A percentile compares a stretch with the other conserved stretches of the same genome.
phyloP scores from a whole-genome alignment of 1,284 basidiomycete genomes.

The Tetrapyrgos nigripes region DNA sequence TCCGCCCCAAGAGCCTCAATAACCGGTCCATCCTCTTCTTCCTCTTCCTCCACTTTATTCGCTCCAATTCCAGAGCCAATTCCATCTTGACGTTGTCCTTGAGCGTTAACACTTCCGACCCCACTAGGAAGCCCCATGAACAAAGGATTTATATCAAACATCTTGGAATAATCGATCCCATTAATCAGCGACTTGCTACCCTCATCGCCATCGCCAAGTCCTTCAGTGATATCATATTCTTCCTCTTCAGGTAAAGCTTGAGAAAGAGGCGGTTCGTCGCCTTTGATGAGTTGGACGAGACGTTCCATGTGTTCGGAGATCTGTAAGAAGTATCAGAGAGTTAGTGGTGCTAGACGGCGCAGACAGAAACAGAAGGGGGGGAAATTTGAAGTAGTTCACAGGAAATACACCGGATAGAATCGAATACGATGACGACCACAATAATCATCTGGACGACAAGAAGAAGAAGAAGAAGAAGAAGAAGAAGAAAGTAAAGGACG shows the following conservation, averaged over 20 bases:
- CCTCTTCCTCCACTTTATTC: conserved; percentile 23
- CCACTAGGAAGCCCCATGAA: not conserved
- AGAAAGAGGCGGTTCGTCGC: conserved; percentile 58
- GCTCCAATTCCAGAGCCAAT: conserved; percentile 22
- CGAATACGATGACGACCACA: too few relatives aligned
- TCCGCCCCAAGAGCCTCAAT: conserved; percentile 24
- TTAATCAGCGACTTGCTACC: not conserved
- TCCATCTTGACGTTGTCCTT: too few relatives aligned
- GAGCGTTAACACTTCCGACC: too few relatives aligned
- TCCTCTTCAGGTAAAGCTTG: conserved; percentile 49
- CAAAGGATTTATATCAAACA: conserved; percentile 17
- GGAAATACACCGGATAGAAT: too few relatives aligned
- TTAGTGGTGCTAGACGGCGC: too few relatives aligned
- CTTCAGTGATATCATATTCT: conserved; percentile 42
- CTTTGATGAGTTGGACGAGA: conserved; percentile 77
- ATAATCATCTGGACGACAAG: not conserved
- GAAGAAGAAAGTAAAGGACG: not conserved
- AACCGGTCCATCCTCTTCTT: conserved; percentile 33
- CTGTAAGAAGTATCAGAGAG: too few relatives aligned
- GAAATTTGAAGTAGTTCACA: too few relatives aligned
- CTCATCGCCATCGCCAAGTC: conserved; percentile 13
- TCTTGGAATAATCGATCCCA: not conserved
- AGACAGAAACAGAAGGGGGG: too few relatives aligned
- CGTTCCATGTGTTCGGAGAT: conserved; percentile 74
- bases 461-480: not conserved